Base-by-base conservation (phyloP, 805 yeast species). In the Spathaspora boniae region DNA sequence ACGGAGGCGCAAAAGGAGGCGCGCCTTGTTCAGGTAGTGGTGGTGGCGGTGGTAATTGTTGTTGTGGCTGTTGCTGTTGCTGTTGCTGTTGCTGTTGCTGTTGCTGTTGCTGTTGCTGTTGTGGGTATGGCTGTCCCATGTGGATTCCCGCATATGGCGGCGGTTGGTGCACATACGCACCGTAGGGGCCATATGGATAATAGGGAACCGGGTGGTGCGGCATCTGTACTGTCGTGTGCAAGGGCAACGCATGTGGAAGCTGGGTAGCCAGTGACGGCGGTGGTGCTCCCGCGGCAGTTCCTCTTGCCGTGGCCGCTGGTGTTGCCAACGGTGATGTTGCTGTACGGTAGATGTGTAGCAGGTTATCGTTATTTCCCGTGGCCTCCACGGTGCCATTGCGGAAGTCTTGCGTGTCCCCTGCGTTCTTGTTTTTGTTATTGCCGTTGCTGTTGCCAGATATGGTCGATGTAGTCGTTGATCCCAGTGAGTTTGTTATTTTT, bases 81-180 rank as follows among this genome's bases (percentile, higher is more conserved):
- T 33, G 46, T 25, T 41, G 41, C 16, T 34, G 46, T 17, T 41
- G 49, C 23, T 39, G 48, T n/a, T 41, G 47, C 18, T 39, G 45
- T 6, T 38, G 38, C 16, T 16, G 41, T 19, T 25, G 23, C 16
- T 4, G 33, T 17, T 35, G 37, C 12, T 37, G 27, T 18, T 32
- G 26, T 5, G 9, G 29, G n/a, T n/a, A n/a, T n/a, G n/a, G n/a
- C n/a, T n/a, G n/a, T n/a, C 12, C 25, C 12, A 22, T 11, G 12
- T 22, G 25, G 12, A 11, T 22, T 22, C 12, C 25, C 25, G 11
- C 12, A 26, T 29, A 20, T 32, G 42, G n/a, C 40, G 31, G 33
- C 8, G 30, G 31, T 26, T 29, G 37, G 25, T 22, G 25, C 12
- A 11, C 11, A 5, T 35, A 33, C 14, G 11, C 22, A n/a, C 26